Evolutionary conservation across 192 early-diverging fungal species (phyloP), one percentile per base, ranked within the genome.

Genomic region (Linnemannia exigua): DNA sequence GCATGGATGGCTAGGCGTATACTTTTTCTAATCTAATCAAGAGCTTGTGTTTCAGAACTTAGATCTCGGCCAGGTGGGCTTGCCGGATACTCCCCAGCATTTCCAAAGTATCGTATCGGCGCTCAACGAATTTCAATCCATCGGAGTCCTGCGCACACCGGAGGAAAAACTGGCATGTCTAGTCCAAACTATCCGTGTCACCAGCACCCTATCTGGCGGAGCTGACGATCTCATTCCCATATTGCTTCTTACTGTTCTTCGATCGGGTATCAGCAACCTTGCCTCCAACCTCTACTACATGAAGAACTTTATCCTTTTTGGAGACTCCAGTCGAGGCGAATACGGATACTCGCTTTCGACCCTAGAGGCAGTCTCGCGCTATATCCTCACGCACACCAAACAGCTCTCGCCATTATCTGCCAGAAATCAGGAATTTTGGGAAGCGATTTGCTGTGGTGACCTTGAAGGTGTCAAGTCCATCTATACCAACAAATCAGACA

Each of bases 261-360:
- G 82, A 16, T 90, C 89, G 33, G 81, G 80, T 16, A 88, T 90
- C 25, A 87, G 89, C 77, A 90, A 91, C 67, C 74, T 88, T 11
- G 76, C 79, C 0, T 88, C 89, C 6, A 88, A 91, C 74, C 67
- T 88, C 11, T 87, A 81, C 25, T 91, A 91, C 66, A 91, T 91
- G 87, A 89, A 90, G 67, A 88, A 91, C 48, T 91, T 87, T 76
- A 76, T 88, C 2, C 82, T 89, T 28, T 87, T 89, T 38, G 81
- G 77, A 35, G 82, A 91, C 47, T 68, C 88, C 7, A 58, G 79
- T 8, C 68, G 75, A 16, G 90, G 90, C 19, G 73, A 86, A 69
- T 89, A 88, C 48, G 90, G 90, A 7, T 91, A 88, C 58, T 84
- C 89, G 14, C 87, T 91, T 17, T 89, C 86, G n/a, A 90, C 90